Percentiles rank a stretch among this genome's conserved stretches.
These are phyloP conservation scores for Microdochium nivale DNA, from an alignment of 2,329 filamentous ascomycete genomes.

Conservation along the genomic window DNA sequence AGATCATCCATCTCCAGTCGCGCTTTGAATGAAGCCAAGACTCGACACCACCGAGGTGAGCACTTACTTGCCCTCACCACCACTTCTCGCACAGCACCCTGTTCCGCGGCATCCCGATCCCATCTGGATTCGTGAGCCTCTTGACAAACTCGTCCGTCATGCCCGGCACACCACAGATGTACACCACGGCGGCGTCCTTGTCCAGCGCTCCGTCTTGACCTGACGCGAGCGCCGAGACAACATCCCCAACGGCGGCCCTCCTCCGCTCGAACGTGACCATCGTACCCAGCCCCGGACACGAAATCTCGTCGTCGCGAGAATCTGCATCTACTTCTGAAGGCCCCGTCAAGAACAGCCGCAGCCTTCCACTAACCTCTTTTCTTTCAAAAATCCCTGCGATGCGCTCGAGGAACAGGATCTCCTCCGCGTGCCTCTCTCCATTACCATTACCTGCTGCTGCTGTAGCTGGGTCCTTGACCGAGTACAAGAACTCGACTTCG, in stretches of 20 bases:
- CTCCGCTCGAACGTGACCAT: slow-evolving; percentile 12
- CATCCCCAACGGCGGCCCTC: slow-evolving; percentile 25
- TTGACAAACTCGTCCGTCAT: slow-evolving; percentile 63
- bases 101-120: slow-evolving; percentile 30
- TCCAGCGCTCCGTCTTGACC: not conserved
- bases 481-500: slow-evolving; percentile 55
- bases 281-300: slow-evolving; percentile 14
- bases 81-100: slow-evolving; percentile 53
- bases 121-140: slow-evolving; percentile 25
- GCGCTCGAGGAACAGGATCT: slow-evolving; percentile 43
- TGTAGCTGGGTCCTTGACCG: slow-evolving; percentile 27
- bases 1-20: no score
- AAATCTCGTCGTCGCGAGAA: not conserved
- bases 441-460: slow-evolving; percentile 1
- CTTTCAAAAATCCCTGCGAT: slow-evolving; percentile 31
- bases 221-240: slow-evolving; percentile 9
- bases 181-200: slow-evolving; percentile 18
- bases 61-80: no score
- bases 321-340: not conserved
- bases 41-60: no score
- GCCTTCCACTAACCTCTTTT: slow-evolving; percentile 26
- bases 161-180: slow-evolving; percentile 57
- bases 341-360: slow-evolving; percentile 39
- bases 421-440: slow-evolving; percentile 12
- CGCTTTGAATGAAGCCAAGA: no score